phyloP scores from a whole-genome alignment of 179 eudicot species.

The Nepenthes alata region DNA sequence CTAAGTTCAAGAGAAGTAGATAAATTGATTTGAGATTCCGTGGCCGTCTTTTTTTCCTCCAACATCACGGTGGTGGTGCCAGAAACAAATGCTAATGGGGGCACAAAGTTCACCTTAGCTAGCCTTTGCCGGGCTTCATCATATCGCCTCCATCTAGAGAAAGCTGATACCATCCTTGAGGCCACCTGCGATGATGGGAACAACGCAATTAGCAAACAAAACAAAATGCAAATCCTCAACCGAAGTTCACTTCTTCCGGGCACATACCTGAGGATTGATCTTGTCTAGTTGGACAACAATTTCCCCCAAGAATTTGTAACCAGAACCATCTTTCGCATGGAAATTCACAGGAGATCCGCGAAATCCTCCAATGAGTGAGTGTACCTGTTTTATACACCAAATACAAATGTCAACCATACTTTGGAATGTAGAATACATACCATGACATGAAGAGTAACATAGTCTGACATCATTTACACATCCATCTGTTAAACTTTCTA shows the following conservation, averaged over 20 bases:
- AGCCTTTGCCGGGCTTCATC: constrained; percentile 74
- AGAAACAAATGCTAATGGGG: neutral
- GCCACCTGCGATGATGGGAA: constrained; percentile 46
- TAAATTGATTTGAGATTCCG: no score
- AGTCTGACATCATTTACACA: constrained; percentile 1
- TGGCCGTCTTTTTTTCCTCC: no score
- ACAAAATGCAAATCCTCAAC: neutral
- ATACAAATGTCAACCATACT: neutral
- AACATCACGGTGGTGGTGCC: neutral
- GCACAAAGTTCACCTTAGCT: constrained; percentile 50
- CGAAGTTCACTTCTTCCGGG: neutral
- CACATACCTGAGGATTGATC: constrained; percentile 76
- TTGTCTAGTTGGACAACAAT: constrained; percentile 88
- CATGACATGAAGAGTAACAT: neutral
- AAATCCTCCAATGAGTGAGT: constrained; percentile 78
- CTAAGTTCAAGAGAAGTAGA: no score
- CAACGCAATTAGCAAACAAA: neutral
- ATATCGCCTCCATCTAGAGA: constrained; percentile 89
- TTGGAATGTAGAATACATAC: no score
- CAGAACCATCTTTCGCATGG: constrained; percentile 96
- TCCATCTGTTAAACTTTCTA: no score
- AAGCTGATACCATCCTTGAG: constrained; percentile 86
- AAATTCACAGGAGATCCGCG: constrained; percentile 86
- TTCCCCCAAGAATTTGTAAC: constrained; percentile 88
- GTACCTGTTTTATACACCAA: constrained; percentile 34